phyloP scores from a whole-genome alignment of 2,329 filamentous ascomycete species.

The Westerdykella sp. region DNA sequence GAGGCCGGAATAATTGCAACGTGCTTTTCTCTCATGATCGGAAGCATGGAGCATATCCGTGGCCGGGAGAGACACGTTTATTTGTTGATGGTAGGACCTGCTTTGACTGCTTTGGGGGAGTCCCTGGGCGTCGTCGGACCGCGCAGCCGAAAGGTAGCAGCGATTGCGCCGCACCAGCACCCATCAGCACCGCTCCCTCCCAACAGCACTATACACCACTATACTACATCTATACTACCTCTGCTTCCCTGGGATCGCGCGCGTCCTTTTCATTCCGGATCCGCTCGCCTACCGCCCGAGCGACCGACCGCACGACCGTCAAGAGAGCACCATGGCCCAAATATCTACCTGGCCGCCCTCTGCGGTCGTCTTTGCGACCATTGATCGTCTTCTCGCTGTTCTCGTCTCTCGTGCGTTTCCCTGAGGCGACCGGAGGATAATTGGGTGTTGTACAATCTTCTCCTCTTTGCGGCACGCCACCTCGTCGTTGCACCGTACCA shows the following conservation, averaged over 20 bases:
- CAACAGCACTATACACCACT: constrained; percentile 20
- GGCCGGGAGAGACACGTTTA: too few species aligned
- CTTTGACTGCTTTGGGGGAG: too few species aligned
- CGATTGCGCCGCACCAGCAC: too few species aligned
- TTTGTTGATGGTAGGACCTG: too few species aligned
- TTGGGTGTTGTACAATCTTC: background rate
- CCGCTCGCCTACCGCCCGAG: constrained; percentile 12
- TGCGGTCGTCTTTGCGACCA: background rate
- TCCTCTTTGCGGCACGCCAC: background rate
- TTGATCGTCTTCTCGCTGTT: background rate
- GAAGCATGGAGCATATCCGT: too few species aligned
- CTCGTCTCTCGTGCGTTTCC: background rate
- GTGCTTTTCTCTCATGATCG: too few species aligned
- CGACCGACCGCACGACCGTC: constrained; percentile 14
- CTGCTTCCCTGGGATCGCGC: constrained; percentile 8
- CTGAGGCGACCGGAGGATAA: background rate
- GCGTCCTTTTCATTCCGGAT: constrained; percentile 11
- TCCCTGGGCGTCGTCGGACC: constrained; percentile 13
- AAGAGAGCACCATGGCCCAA: constrained; percentile 2
- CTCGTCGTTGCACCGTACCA: background rate
- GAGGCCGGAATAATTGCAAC: too few species aligned
- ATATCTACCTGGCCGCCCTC: constrained; percentile 12
- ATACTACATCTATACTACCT: constrained; percentile 20
- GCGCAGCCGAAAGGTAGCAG: constrained; percentile 15
- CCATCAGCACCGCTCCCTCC: constrained; percentile 11